These are phyloP conservation scores for Cerrena zonata DNA, from an alignment of 1,284 basidiomycete species.

Conservation along the genomic window DNA sequence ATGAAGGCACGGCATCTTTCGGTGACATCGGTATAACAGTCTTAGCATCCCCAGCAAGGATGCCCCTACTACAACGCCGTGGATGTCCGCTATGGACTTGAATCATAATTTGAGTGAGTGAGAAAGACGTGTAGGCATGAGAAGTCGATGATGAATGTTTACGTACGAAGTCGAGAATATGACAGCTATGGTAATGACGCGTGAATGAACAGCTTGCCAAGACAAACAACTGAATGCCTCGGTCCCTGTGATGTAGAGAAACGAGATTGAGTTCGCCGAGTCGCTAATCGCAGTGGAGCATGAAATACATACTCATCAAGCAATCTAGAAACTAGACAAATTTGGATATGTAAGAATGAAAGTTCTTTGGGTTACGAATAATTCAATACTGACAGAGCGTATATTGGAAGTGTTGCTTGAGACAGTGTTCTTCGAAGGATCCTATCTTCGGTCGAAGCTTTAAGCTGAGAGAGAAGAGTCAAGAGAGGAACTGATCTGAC, in stretches of 20 bases:
- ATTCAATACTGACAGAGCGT: too few relatives aligned
- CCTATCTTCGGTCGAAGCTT: too few relatives aligned
- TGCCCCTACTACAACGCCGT: not conserved
- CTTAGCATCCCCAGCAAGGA: not conserved
- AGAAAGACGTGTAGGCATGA: not conserved
- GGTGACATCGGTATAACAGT: not conserved
- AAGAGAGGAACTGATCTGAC: too few relatives aligned
- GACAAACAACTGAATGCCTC: not conserved
- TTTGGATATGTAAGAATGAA: not conserved
- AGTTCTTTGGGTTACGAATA: too few relatives aligned
- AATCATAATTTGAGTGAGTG: too few relatives aligned
- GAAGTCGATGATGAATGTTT: not conserved
- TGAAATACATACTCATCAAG: not conserved
- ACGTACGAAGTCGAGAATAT: not conserved
- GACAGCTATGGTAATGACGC: not conserved
- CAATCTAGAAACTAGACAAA: not conserved
- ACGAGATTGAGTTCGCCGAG: not conserved
- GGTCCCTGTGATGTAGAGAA: not conserved
- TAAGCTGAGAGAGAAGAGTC: too few relatives aligned
- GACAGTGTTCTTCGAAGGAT: too few relatives aligned
- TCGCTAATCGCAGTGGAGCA: not conserved
- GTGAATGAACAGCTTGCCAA: too few relatives aligned
- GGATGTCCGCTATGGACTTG: not conserved
- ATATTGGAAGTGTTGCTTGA: too few relatives aligned
- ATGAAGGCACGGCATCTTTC: not conserved